Conservation (phyloP, 331 rosid species). For the Acacia concinna region DNA sequence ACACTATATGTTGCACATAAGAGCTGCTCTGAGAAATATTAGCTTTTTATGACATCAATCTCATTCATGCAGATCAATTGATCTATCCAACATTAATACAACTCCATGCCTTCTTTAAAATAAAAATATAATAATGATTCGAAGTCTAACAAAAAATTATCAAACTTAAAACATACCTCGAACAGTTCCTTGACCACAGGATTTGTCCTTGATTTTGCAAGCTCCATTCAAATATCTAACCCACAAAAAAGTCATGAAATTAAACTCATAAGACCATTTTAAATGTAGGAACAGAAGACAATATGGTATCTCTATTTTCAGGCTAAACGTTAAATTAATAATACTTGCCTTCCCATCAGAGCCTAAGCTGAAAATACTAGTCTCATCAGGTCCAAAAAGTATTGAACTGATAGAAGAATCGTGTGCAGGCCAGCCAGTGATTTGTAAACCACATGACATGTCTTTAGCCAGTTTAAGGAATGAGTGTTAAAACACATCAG, state of each 20-base stretch:
- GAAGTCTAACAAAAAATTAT: conserved; percentile 10
- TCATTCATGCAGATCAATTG: not conserved
- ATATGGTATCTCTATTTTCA: not conserved
- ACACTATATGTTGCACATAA: not conserved
- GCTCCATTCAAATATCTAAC: conserved; percentile 94
- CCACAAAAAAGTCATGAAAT: not conserved
- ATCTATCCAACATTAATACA: not conserved
- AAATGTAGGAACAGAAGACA: conserved; percentile 16
- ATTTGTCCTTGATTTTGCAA: conserved; percentile 95
- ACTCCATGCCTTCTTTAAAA: not conserved
- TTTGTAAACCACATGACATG: conserved; percentile 95
- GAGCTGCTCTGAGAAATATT: not conserved
- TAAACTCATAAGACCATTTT: conserved; percentile 9
- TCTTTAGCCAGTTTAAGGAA: conserved; percentile 71
- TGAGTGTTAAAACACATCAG: conserved; percentile 13
- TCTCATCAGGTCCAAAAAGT: conserved; percentile 96
- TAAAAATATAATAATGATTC: not conserved
- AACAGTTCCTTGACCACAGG: conserved; percentile 84
- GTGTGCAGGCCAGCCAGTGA: conserved; percentile 99
- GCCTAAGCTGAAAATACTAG: conserved; percentile 93
- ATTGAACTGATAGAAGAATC: conserved; percentile 91
- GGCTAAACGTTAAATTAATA: conserved; percentile 15
- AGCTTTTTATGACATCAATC: not conserved
- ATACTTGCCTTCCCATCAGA: conserved; percentile 82
- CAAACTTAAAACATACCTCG: conserved; percentile 52